These are phyloP conservation scores for Draba incana DNA, from an alignment of 345 rosid genomes.

Conservation along the genomic window DNA sequence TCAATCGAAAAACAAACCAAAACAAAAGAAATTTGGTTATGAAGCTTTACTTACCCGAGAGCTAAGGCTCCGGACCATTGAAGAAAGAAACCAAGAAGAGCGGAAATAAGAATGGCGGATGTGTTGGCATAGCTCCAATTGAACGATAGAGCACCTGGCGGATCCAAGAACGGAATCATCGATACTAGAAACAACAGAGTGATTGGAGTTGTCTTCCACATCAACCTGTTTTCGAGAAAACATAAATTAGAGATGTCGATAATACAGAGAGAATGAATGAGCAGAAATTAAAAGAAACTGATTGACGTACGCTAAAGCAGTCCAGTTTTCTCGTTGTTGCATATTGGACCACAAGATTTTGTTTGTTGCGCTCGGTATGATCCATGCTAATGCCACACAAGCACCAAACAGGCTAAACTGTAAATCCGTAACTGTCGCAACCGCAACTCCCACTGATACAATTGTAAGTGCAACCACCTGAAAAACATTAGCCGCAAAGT, in stretches of 20 bases:
- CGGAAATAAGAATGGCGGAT: constrained; percentile 64
- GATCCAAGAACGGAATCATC: constrained; percentile 89
- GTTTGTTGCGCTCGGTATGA: constrained; percentile 89
- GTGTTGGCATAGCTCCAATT: constrained; percentile 69
- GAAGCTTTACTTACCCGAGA: constrained; percentile 66
- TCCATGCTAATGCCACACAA: constrained; percentile 89
- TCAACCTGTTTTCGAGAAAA: constrained; percentile 57
- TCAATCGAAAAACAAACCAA: too few relatives aligned
- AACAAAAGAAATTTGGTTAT: neutral
- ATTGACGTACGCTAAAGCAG: constrained; percentile 81
- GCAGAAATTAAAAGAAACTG: constrained; percentile 5
- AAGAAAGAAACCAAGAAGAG: constrained; percentile 92
- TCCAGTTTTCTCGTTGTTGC: constrained; percentile 95
- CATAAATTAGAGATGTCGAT: constrained; percentile 3
- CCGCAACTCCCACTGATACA: constrained; percentile 88
- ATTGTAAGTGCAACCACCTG: constrained; percentile 80
- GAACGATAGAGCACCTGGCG: constrained; percentile 79
- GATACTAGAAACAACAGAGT: constrained; percentile 79
- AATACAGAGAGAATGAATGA: neutral
- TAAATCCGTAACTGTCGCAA: constrained; percentile 93
- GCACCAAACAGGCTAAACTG: constrained; percentile 93
- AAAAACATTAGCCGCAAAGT: constrained; percentile 19
- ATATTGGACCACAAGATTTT: constrained; percentile 92
- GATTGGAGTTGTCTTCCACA: constrained; percentile 98
- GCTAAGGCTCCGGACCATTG: constrained; percentile 99